Evolutionary conservation across 2,329 filamentous ascomycete genomes (phyloP), one percentile per base, ranked within the genome.

Genomic region (Ophiostoma ips): DNA sequence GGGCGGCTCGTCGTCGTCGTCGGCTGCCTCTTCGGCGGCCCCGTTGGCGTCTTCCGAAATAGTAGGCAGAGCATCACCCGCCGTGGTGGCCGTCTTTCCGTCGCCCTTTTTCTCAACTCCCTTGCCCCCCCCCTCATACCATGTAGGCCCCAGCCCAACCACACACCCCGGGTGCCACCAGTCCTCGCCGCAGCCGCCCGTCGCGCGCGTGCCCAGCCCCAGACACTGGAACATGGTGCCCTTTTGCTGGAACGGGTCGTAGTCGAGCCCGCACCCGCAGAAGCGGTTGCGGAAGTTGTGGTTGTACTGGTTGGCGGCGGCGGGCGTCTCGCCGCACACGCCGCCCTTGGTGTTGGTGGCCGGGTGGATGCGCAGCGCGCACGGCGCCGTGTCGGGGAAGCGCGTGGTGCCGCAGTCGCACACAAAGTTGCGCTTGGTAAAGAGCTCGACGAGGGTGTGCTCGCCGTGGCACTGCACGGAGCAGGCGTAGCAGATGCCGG

Each of bases 191-290:
- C 90, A 96, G 5, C 89, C 90, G 15, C 89, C 89, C 1, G 83
- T 81, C 57, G 90, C 84, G 12, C 77, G 73, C 0, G 79, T 83
- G 1, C 87, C 88, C 1, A 96, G 70, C 0, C 90, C 90, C 2
- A 96, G 65, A 62, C 92, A 98, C 64, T 98, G 92, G 58, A 94
- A 98, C 92, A 98, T 98, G 36, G 89, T 96, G 0, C 90, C 90
- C 58, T 90, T 94, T 63, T 98, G 88, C 62, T 85, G 74, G 45
- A 90, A 77, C 0, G 90, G 80, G 62, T 95, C 84, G 62, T 98
- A 98, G 53, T 89, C 79, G 60, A 89, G 83, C 30, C 77, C 77
- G 61, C 92, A 98, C 2, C 84, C 86, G 63, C 92, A 98, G 67
- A 98, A 98, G 41, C 75, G 77, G 60, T 96, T 96, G 57, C 79